These are phyloP conservation scores for Ustilago loliicola DNA, from an alignment of 1,284 basidiomycete species.

Conservation along the genomic window DNA sequence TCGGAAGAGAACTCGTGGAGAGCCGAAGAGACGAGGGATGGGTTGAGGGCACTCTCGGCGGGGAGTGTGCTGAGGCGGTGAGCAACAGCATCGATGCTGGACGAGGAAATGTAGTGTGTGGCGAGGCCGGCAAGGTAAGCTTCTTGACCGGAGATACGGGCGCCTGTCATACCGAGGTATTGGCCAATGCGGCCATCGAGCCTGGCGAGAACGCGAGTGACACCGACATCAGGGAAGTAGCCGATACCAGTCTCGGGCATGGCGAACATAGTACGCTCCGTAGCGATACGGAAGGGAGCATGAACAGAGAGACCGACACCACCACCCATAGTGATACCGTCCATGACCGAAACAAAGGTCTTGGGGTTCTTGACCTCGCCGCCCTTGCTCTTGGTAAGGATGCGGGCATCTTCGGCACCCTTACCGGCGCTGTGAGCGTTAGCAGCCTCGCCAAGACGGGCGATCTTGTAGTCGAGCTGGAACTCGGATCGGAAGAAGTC, in stretches of 20 bases:
- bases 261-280: constrained; percentile 86
- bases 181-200: constrained; percentile 92
- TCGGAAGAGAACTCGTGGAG: constrained; percentile 61
- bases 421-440: constrained; percentile 73
- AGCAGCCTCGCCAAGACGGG: constrained; percentile 72
- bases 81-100: constrained; percentile 50
- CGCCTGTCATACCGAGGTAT: constrained; percentile 90
- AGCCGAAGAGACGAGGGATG: constrained; percentile 38
- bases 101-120: constrained; percentile 63
- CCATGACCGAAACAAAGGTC: constrained; percentile 87
- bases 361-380: constrained; percentile 70
- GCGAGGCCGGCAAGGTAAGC: constrained; percentile 66
- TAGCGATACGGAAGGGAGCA: constrained; percentile 91
- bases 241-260: constrained; percentile 80
- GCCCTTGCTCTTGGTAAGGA: constrained; percentile 43
- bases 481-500: constrained; percentile 95
- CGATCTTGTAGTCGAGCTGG: constrained; percentile 87
- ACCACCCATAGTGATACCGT: constrained; percentile 83
- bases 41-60: constrained; percentile 47
- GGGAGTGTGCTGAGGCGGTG: constrained; percentile 59
- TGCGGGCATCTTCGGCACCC: constrained; percentile 44
- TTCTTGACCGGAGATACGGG: constrained; percentile 63
- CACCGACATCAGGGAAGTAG: constrained; percentile 86
- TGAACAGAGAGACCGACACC: constrained; percentile 91
- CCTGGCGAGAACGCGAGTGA: constrained; percentile 87